phyloP scores from a whole-genome alignment of 768 basidiomycete genomes.

The Hortiboletus flavorubellus region DNA sequence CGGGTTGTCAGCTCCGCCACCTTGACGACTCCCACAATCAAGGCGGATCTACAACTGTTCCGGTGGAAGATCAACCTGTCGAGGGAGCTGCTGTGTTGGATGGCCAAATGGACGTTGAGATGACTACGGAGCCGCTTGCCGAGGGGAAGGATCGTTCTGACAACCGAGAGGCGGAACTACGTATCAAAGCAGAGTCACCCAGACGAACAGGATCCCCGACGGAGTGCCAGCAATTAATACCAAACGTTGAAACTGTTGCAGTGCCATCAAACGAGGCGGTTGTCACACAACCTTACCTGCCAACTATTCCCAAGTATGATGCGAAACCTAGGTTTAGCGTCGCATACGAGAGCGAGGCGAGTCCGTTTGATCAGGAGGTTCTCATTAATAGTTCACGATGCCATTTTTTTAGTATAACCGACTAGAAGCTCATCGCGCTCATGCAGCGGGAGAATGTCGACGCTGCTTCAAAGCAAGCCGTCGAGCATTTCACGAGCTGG shows the following conservation, averaged over 20 bases:
- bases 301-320: constrained; percentile 31
- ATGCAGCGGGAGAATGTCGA: constrained; percentile 39
- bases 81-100: not conserved
- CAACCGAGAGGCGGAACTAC: constrained; percentile 14
- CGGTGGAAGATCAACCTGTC: not conserved
- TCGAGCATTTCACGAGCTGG: constrained; percentile 59
- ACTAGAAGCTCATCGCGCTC: constrained; percentile 38
- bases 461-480: constrained; percentile 39
- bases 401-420: constrained; percentile 26
- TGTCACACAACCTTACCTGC: constrained; percentile 31
- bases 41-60: not conserved
- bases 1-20: not conserved
- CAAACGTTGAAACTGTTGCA: constrained; percentile 13
- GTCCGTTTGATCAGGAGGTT: constrained; percentile 2
- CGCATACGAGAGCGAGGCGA: constrained; percentile 26
- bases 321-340: constrained; percentile 28
- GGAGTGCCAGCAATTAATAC: constrained; percentile 1
- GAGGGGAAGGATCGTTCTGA: constrained; percentile 18
- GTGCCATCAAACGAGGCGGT: constrained; percentile 13
- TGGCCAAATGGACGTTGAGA: constrained; percentile 6
- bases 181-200: constrained; percentile 23
- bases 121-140: not conserved
- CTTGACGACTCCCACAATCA: constrained; percentile 1
- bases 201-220: constrained; percentile 20
- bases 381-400: constrained; percentile 5